phyloP scores from a whole-genome alignment of 148 eudicot genomes.

The Chenopodium quinoa region DNA sequence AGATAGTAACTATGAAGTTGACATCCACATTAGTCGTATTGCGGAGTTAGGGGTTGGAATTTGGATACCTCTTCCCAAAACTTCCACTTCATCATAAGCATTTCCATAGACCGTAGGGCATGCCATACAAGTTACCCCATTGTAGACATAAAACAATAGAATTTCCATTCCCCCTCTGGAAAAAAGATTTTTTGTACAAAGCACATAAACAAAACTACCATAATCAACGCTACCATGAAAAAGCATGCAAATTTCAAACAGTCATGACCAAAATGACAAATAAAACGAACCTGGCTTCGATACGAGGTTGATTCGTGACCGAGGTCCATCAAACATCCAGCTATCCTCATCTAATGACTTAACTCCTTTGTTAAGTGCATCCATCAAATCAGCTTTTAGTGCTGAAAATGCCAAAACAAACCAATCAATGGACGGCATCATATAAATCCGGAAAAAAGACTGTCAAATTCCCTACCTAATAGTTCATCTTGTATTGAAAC shows the following conservation, averaged over 20 bases:
- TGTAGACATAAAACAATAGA: neutral
- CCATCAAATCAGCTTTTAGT: conserved; percentile 77
- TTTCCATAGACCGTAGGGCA: neutral
- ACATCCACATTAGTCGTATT: neutral
- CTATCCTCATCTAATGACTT: conserved; percentile 88
- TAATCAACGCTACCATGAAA: neutral
- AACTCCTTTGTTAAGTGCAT: conserved; percentile 70
- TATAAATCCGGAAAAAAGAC: neutral
- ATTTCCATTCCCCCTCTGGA: neutral
- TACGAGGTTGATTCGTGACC: conserved; percentile 77
- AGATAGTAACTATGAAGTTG: neutral
- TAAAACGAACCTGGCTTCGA: conserved; percentile 60
- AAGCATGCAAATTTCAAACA: neutral
- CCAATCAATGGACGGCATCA: neutral
- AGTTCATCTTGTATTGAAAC: neutral
- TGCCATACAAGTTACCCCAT: neutral
- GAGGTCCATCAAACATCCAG: conserved; percentile 98
- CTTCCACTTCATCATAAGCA: neutral
- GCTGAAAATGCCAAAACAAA: conserved; percentile 34
- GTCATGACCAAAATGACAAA: neutral
- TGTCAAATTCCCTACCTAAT: neutral
- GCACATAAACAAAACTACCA: neutral
- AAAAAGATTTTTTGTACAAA: neutral
- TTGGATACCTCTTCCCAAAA: neutral
- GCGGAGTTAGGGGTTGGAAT: neutral